phyloP scores from a whole-genome alignment of 2,329 filamentous ascomycete genomes.

The Calonectria multiphialidica region DNA sequence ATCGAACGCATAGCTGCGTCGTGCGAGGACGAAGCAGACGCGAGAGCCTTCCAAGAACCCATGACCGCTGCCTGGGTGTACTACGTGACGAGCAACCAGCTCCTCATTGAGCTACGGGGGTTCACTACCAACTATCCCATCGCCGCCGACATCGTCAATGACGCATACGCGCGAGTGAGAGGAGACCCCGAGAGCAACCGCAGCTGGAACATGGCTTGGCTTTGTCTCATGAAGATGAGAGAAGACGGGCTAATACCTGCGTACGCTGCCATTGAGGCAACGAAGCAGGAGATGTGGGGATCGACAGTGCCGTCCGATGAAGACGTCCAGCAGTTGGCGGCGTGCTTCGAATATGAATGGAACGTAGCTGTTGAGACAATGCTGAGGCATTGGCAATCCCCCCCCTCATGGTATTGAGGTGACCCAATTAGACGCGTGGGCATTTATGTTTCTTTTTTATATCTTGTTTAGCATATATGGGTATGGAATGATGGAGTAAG shows the following conservation, averaged over 20 bases:
- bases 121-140: slow-evolving; percentile 77
- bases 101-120: slow-evolving; percentile 77
- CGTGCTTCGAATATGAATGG: slow-evolving; percentile 77
- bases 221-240: slow-evolving; percentile 75
- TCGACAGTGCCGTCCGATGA: slow-evolving; percentile 65
- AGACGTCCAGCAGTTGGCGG: slow-evolving; percentile 69
- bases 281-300: slow-evolving; percentile 78
- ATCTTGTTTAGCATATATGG: not conserved
- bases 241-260: slow-evolving; percentile 71
- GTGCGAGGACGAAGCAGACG: slow-evolving; percentile 69
- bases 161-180: slow-evolving; percentile 74
- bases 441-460: not conserved
- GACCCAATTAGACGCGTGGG: not conserved
- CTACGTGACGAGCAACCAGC: slow-evolving; percentile 78
- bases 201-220: slow-evolving; percentile 83
- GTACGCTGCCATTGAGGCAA: slow-evolving; percentile 72
- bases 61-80: slow-evolving; percentile 80
- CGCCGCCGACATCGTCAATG: slow-evolving; percentile 72
- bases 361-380: slow-evolving; percentile 72
- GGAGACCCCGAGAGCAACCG: slow-evolving; percentile 74
- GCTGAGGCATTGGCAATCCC: slow-evolving; percentile 75
- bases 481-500: not conserved
- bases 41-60: slow-evolving; percentile 68
- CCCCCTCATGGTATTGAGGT: slow-evolving; percentile 67
- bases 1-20: slow-evolving; percentile 75